Evolutionary conservation across 148 eudicot genomes (phyloP).

Genomic region (Nyssa sinensis): DNA sequence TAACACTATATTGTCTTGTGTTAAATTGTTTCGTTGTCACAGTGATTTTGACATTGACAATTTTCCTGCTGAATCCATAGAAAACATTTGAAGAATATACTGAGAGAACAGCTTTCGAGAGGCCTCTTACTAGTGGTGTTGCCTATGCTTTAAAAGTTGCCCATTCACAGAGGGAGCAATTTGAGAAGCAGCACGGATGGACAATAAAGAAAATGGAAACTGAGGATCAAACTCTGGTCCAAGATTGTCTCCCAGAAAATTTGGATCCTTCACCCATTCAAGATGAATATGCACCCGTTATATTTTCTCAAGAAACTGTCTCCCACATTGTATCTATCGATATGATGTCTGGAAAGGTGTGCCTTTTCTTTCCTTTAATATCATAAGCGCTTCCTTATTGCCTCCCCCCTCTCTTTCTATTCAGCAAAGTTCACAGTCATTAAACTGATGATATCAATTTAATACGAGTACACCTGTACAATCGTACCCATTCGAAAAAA

Average conservation of each 20-base stretch:
- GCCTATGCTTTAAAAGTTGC: constrained; percentile 87
- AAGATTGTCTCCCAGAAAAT: constrained; percentile 64
- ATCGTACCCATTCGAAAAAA: background rate
- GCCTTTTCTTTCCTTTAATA: background rate
- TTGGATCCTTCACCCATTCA: constrained; percentile 76
- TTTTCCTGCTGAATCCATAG: constrained; percentile 31
- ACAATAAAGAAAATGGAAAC: constrained; percentile 82
- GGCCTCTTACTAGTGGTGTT: constrained; percentile 97
- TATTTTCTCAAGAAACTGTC: constrained; percentile 84
- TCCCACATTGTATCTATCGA: constrained; percentile 87
- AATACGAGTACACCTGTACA: background rate
- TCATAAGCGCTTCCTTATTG: background rate
- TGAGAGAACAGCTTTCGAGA: constrained; percentile 84
- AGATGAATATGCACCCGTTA: constrained; percentile 97
- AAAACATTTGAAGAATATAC: constrained; percentile 87
- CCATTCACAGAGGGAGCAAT: constrained; percentile 66
- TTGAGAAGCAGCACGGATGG: constrained; percentile 88
- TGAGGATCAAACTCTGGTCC: constrained; percentile 77
- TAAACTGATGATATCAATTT: constrained; percentile 1
- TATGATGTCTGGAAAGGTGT: constrained; percentile 98
- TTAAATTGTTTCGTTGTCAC: background rate
- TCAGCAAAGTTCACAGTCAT: background rate
- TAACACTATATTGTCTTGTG: background rate
- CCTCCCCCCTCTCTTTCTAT: background rate
- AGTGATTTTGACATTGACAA: constrained; percentile 5